Percentiles rank a stretch among this genome's conserved stretches.
Conservation (phyloP, 805 yeast genomes). For the Cyberlindnera maritima region DNA sequence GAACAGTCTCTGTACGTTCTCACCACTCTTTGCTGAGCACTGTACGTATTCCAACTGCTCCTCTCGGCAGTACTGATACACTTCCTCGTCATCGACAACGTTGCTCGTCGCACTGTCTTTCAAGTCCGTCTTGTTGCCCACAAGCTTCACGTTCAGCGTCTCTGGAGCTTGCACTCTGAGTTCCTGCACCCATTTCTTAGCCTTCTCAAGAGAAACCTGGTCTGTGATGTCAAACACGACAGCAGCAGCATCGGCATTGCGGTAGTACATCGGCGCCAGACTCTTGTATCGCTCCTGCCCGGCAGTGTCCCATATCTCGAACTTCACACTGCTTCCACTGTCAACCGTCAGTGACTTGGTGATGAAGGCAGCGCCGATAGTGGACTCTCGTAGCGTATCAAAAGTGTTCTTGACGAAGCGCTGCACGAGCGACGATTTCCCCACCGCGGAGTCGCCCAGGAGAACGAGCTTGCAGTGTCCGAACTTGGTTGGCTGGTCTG, state of each 20-base stretch:
- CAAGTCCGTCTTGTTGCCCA: slow-evolving; percentile 85
- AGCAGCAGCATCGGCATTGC: slow-evolving; percentile 80
- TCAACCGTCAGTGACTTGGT: slow-evolving; percentile 67
- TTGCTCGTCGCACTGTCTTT: slow-evolving; percentile 16
- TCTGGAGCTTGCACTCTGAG: slow-evolving; percentile 76
- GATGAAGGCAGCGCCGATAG: slow-evolving; percentile 98
- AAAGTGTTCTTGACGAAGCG: slow-evolving; percentile 74
- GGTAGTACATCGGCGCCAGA: slow-evolving; percentile 78
- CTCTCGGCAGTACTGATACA: slow-evolving; percentile 8
- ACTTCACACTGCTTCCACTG: slow-evolving; percentile 41
- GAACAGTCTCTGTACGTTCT: slow-evolving; percentile 49
- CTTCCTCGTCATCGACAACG: slow-evolving; percentile 22
- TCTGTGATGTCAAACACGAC: slow-evolving; percentile 84
- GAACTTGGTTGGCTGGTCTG: not conserved
- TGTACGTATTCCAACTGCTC: slow-evolving; percentile 28
- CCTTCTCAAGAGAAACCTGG: slow-evolving; percentile 68
- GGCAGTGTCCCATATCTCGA: slow-evolving; percentile 80
- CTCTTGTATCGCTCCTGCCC: slow-evolving; percentile 90
- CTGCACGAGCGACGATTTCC: slow-evolving; percentile 80
- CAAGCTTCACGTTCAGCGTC: slow-evolving; percentile 74
- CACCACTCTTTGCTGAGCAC: slow-evolving; percentile 60
- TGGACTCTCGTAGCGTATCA: slow-evolving; percentile 79
- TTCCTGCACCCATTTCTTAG: slow-evolving; percentile 90
- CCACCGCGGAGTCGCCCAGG: slow-evolving; percentile 74
- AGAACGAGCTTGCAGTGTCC: slow-evolving; percentile 66